These are phyloP conservation scores for Geosmithia flava DNA, from an alignment of 2,329 filamentous ascomycete genomes.

Conservation along the genomic window DNA sequence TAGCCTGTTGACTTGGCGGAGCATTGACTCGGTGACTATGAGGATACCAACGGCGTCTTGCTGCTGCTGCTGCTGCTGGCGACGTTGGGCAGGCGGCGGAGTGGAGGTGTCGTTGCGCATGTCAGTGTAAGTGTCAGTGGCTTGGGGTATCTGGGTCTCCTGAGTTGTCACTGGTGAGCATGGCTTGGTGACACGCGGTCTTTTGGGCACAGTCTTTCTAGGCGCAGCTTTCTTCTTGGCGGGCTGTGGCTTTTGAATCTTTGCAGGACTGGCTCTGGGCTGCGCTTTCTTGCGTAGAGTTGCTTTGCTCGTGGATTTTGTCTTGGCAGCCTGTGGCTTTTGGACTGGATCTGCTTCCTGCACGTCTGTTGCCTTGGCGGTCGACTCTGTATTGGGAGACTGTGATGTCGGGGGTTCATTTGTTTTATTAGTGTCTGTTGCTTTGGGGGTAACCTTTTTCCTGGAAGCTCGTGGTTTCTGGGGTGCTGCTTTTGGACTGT, in stretches of 20 bases:
- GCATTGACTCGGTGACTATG: slow-evolving; percentile 11
- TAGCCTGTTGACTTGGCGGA: slow-evolving; percentile 12
- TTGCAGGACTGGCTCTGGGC: not conserved
- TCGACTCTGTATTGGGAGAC: not conserved
- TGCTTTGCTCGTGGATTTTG: not conserved
- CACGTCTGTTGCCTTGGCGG: not conserved
- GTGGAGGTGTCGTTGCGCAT: not conserved
- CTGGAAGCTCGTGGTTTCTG: not conserved
- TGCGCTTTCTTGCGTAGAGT: not conserved
- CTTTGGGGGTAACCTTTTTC: not conserved
- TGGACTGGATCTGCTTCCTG: not conserved
- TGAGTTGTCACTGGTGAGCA: not conserved
- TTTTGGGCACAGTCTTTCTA: not conserved
- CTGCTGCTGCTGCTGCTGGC: not conserved
- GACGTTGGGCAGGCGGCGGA: not conserved
- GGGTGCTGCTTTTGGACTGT: not conserved
- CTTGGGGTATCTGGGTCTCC: not conserved
- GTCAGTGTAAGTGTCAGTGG: not conserved
- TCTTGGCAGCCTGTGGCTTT: not conserved
- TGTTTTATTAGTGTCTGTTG: not conserved
- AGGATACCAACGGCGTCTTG: slow-evolving; percentile 4
- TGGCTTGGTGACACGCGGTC: not conserved
- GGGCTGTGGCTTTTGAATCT: no score
- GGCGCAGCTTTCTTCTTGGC: not conserved
- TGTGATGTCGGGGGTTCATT: not conserved